Evolutionary conservation across 75 land plant genomes (phyloP).

Genomic region (Pinus taeda): DNA sequence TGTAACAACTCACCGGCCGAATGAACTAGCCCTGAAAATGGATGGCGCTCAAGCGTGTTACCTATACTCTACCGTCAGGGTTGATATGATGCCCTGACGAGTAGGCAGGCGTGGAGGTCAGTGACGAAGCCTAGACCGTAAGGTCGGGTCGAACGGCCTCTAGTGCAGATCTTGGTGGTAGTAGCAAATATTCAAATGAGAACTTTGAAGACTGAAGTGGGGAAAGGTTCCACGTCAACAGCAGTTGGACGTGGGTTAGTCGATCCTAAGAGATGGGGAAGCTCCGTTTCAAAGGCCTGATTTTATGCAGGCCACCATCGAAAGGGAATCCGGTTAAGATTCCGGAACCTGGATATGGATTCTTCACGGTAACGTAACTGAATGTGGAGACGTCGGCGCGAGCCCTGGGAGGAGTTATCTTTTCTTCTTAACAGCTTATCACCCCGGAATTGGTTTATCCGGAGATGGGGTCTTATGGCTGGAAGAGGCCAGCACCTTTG

Average conservation of each 20-base stretch:
- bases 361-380: background rate
- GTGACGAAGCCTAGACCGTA: background rate
- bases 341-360: background rate
- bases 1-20: background rate
- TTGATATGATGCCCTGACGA: no score
- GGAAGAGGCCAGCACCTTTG: background rate
- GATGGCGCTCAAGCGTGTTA: background rate
- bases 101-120: no score
- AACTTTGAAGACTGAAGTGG: no score
- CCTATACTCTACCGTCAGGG: background rate
- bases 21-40: conserved; percentile 15
- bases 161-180: background rate
- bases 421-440: background rate
- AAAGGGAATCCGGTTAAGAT: background rate
- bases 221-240: conserved; percentile 17
- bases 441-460: background rate
- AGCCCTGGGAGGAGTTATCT: conserved; percentile 8
- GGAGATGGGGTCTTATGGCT: background rate
- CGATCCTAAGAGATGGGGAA: conserved; percentile 13
- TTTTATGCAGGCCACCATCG: background rate
- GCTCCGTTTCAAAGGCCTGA: background rate
- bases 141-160: background rate
- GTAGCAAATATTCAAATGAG: conserved; percentile 6
- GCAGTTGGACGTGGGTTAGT: conserved; percentile 16
- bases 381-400: background rate